These are phyloP conservation scores for Backusella macrospora DNA, from an alignment of 192 early-diverging fungal species.

Conservation along the genomic window DNA sequence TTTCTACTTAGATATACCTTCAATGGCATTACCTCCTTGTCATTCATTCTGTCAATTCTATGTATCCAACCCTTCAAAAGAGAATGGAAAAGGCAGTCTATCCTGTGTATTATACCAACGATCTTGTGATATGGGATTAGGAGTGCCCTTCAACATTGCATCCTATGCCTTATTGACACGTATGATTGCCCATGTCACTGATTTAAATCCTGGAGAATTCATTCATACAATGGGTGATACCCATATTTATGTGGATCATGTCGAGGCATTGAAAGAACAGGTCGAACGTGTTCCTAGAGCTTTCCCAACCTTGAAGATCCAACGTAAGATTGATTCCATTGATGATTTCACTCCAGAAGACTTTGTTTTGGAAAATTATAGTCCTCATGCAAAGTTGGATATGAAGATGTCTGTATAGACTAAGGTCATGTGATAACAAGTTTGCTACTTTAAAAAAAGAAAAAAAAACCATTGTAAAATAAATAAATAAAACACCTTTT, in stretches of 20 bases:
- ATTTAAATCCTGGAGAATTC: slow-evolving; percentile 79
- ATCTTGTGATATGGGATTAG: slow-evolving; percentile 93
- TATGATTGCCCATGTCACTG: slow-evolving; percentile 89
- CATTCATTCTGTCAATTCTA: slow-evolving; percentile 98
- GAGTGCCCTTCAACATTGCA: slow-evolving; percentile 98
- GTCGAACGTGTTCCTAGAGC: slow-evolving; percentile 70
- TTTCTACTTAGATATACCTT: slow-evolving; percentile 63
- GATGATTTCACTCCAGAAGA: slow-evolving; percentile 82
- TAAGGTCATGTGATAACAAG: background rate
- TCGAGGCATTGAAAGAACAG: slow-evolving; percentile 83
- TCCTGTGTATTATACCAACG: slow-evolving; percentile 97
- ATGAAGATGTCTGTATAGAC: slow-evolving; percentile 95
- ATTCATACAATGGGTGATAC: slow-evolving; percentile 95
- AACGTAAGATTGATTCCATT: slow-evolving; percentile 55
- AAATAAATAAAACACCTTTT: too few relatives aligned
- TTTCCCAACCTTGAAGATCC: slow-evolving; percentile 82
- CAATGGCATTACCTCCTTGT: slow-evolving; percentile 97
- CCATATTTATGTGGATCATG: slow-evolving; percentile 92
- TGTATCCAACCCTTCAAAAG: slow-evolving; percentile 71
- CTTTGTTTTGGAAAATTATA: slow-evolving; percentile 81
- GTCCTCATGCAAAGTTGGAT: slow-evolving; percentile 81
- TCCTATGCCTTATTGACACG: slow-evolving; percentile 91
- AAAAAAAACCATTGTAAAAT: too few relatives aligned
- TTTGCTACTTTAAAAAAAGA: too few relatives aligned
- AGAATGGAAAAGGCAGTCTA: slow-evolving; percentile 56